phyloP scores from a whole-genome alignment of 352 stramenopile genomes.

The Phytophthora ramorum region DNA sequence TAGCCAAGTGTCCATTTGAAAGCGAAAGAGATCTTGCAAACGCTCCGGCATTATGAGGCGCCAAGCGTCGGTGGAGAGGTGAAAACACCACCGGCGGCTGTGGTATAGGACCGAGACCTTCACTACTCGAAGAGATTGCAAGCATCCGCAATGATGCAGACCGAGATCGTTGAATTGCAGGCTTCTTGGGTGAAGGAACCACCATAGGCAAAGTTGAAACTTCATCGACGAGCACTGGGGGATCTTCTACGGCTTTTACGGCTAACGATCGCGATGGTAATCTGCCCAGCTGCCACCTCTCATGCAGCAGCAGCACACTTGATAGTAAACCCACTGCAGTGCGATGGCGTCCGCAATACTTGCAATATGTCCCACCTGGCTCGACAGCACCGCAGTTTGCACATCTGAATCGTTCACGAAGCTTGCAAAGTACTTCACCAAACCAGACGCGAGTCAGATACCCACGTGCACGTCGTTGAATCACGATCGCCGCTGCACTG shows the following conservation, averaged over 20 bases:
- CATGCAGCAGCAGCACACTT: slow-evolving; percentile 22
- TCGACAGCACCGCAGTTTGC: slow-evolving; percentile 67
- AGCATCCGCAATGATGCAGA: slow-evolving; percentile 3
- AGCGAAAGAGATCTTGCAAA: slow-evolving; percentile 1
- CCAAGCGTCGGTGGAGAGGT: slow-evolving; percentile 22
- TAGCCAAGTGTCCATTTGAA: neutral
- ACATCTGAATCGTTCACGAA: slow-evolving; percentile 62
- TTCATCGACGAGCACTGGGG: neutral
- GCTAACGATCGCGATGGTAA: neutral
- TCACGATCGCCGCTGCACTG: slow-evolving; percentile 23
- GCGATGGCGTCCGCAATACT: slow-evolving; percentile 62
- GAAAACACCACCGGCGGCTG: slow-evolving; percentile 20
- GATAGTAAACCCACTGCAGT: slow-evolving; percentile 37
- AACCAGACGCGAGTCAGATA: slow-evolving; percentile 29
- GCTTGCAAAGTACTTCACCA: slow-evolving; percentile 27
- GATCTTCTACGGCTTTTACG: neutral
- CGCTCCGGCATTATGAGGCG: neutral
- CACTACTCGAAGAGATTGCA: neutral
- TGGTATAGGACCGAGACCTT: neutral
- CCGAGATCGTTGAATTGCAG: neutral
- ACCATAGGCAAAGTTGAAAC: neutral
- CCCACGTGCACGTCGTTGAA: slow-evolving; percentile 42
- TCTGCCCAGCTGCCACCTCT: slow-evolving; percentile 18
- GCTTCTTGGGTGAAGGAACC: slow-evolving; percentile 1
- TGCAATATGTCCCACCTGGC: slow-evolving; percentile 67